Conservation (phyloP, 108 stramenopile genomes). For the Cyclostephanos tholiformis region DNA sequence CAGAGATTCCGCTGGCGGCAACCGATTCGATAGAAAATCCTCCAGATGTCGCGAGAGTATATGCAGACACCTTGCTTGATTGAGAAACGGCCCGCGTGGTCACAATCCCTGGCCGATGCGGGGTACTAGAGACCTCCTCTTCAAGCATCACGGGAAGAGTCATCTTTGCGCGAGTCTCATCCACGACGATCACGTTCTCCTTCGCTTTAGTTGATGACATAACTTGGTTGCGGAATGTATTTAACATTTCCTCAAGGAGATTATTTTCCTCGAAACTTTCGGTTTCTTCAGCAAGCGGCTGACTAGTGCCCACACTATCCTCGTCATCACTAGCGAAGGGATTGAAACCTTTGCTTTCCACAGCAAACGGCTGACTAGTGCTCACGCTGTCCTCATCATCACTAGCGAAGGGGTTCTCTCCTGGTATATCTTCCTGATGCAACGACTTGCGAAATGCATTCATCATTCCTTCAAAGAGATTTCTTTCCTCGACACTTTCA, state of each 20-base stretch:
- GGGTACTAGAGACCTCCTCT: not conserved
- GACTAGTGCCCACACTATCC: not conserved
- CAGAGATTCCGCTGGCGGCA: too few species aligned
- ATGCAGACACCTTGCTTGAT: not conserved
- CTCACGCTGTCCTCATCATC: conserved; percentile 3
- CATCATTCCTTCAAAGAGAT: not conserved
- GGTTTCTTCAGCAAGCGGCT: not conserved
- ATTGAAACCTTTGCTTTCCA: not conserved
- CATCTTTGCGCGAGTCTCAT: too few species aligned
- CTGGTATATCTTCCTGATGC: not conserved
- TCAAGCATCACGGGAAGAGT: not conserved
- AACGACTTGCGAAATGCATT: not conserved
- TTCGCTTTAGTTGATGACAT: too few species aligned
- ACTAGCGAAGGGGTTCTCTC: conserved; percentile 26
- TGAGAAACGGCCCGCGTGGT: not conserved
- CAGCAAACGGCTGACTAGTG: not conserved
- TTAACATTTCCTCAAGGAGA: not conserved
- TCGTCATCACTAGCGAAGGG: conserved; percentile 21
- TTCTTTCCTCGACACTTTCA: not conserved
- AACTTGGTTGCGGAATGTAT: conserved; percentile 9
- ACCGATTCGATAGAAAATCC: too few species aligned
- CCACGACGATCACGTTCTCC: too few species aligned
- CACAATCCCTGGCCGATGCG: not conserved
- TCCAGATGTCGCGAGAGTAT: too few species aligned
- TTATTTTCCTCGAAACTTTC: conserved; percentile 1